Percentiles rank a stretch among this genome's conserved stretches.
Conservation (phyloP, 208 protist species). For the Wallacemonas sp. region DNA sequence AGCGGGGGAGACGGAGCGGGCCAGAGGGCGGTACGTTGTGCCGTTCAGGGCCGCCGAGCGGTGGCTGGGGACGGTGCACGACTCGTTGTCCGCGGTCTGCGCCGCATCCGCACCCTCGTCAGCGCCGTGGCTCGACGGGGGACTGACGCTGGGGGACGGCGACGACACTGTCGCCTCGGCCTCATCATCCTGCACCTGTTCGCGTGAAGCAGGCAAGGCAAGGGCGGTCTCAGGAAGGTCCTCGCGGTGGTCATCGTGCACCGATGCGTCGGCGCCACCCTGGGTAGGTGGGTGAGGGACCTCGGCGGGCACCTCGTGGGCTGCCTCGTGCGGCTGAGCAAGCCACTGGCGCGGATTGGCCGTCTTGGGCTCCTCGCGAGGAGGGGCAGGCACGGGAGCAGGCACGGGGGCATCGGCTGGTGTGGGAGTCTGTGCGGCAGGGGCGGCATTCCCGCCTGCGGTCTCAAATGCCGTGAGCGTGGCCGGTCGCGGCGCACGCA, state of each 20-base stretch:
- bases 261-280: too few relatives aligned
- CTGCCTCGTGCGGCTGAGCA: too few relatives aligned
- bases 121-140: neutral
- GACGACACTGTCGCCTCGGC: neutral
- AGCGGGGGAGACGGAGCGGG: conserved; percentile 58
- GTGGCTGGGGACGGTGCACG: neutral
- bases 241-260: too few relatives aligned
- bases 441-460: too few relatives aligned
- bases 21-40: conserved; percentile 24
- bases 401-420: neutral
- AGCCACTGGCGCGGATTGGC: neutral
- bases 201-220: neutral
- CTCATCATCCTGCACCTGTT: neutral
- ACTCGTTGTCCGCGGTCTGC: neutral
- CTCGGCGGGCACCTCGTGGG: too few relatives aligned
- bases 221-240: too few relatives aligned
- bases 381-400: neutral
- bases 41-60: neutral
- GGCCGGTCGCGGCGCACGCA: neutral
- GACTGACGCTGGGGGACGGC: neutral
- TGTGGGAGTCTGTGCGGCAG: neutral
- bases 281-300: too few relatives aligned
- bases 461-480: neutral
- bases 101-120: neutral
- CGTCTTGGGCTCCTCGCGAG: neutral